Base-by-base conservation (phyloP, 331 rosid species). In the Pyracantha coccinea region DNA sequence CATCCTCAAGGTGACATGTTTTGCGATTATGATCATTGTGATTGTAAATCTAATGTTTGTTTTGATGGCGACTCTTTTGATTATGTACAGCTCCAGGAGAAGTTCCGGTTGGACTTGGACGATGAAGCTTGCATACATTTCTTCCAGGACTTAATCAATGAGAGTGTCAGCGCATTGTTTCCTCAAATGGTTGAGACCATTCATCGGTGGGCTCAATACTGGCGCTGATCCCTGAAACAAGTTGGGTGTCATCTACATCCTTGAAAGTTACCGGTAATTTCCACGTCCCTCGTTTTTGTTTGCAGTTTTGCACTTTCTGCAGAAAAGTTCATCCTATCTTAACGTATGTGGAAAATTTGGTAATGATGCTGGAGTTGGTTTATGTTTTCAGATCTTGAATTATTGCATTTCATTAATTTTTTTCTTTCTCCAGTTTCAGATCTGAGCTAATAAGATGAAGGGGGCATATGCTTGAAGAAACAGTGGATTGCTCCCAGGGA, bases 181-280 rank as follows among this genome's bases (percentile, higher is more conserved):
- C 98, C 99, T 69, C 99, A 95, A 83, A 92, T 92, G 98, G 99
- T 95, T 68, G 99, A 95, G 89, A 95, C 99, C 75, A 95, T 95
- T 86, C 99, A 95, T 86, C 90, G 99, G 66, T 95, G 99, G 98
- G 99, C 96, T 73, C 98, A 95, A 74, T 95, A 95, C 84, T 95
- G 98, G 98, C 92, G 98, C 79, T 95, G 82, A 91, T 68, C 73
- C 74, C 66, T 33, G 35, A 54, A n/a, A 77, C 52, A 45, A 64
- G 75, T 65, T 73, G 28, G 62, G 52, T 75, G 33, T 21, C 53
- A 44, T 58, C 17, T 19, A 4, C 44, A 10, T 53, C 0, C 2
- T 71, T 25, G 74, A 68, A 73, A 80, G 59, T 12, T 21, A 52
- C 72, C 73, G 86, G 92, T 82, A 75, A 76, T 70, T 73, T 76